Percentiles rank a stretch among this genome's conserved stretches.
Conservation (phyloP, 208 protist species). For the Acanthamoeba rhysodes region DNA sequence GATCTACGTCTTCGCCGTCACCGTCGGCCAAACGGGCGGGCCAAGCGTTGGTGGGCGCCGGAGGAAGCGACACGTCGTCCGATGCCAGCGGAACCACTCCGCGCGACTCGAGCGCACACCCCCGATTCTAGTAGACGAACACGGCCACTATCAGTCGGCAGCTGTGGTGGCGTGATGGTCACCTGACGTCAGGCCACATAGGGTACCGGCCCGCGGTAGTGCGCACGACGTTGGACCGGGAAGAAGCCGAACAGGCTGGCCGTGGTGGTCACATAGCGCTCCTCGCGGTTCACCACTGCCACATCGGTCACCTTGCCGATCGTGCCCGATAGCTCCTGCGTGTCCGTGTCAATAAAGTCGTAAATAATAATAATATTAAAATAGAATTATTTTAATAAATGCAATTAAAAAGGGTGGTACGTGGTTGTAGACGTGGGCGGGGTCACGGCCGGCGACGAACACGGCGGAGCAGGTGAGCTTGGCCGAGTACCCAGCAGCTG, state of each 20-base stretch:
- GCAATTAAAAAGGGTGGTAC: not conserved
- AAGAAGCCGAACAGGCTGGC: not conserved
- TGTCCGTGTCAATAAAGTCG: too few species aligned
- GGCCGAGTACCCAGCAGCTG: not conserved
- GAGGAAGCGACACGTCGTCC: not conserved
- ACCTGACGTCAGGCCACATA: too few species aligned
- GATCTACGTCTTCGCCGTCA: not conserved
- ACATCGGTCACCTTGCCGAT: not conserved
- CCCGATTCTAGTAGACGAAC: not conserved
- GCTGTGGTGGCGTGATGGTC: too few species aligned
- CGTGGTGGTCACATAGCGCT: constrained; percentile 1
- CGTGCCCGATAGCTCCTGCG: not conserved
- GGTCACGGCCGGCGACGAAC: not conserved
- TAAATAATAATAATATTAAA: too few species aligned
- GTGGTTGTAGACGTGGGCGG: constrained; percentile 1
- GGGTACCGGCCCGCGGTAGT: constrained; percentile 20
- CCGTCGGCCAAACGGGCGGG: not conserved
- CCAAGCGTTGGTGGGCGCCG: not conserved
- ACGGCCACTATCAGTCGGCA: too few species aligned
- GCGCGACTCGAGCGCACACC: not conserved
- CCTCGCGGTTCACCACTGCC: not conserved
- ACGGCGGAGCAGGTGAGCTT: constrained; percentile 31
- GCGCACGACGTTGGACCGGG: not conserved
- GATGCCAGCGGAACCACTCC: not conserved
- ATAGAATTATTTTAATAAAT: not conserved